phyloP scores from a whole-genome alignment of 2,329 filamentous ascomycete species.

The Claviceps digitariae region DNA sequence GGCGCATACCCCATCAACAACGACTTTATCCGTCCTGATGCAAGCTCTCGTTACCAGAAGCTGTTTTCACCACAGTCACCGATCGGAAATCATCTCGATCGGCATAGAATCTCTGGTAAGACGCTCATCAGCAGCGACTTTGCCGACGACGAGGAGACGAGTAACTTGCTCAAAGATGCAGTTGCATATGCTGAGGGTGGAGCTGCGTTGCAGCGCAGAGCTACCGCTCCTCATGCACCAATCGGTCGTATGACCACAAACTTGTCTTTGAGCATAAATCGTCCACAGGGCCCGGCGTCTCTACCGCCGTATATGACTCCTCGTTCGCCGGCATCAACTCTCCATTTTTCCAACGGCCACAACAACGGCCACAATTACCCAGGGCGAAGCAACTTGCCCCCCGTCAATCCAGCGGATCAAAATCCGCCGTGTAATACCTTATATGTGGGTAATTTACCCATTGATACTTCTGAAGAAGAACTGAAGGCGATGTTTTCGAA shows the following conservation, averaged over 20 bases:
- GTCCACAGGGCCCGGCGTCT: constrained; percentile 35
- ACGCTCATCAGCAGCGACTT: constrained; percentile 56
- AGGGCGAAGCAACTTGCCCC: constrained; percentile 54
- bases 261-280: constrained; percentile 57
- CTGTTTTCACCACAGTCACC: constrained; percentile 64
- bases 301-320: constrained; percentile 34
- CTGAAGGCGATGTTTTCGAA: constrained; percentile 87
- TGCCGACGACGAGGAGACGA: constrained; percentile 55
- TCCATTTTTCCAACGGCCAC: constrained; percentile 11
- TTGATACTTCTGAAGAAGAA: constrained; percentile 89
- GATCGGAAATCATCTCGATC: constrained; percentile 55
- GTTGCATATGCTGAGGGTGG: constrained; percentile 56
- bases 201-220: constrained; percentile 38
- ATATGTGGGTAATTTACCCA: constrained; percentile 91
- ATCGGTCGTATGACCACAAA: constrained; percentile 53
- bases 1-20: constrained; percentile 35
- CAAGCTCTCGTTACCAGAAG: constrained; percentile 40
- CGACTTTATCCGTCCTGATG: constrained; percentile 46
- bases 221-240: constrained; percentile 59
- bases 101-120: constrained; percentile 50
- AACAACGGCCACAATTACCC: constrained; percentile 39
- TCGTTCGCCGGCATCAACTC: constrained; percentile 37
- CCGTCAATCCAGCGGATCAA: constrained; percentile 87
- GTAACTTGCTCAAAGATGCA: constrained; percentile 57
- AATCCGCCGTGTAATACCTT: constrained; percentile 97